Percentiles rank a stretch among this genome's conserved stretches.
phyloP scores from a whole-genome alignment of 139 green algal species.

The Trebouxia sp. region DNA sequence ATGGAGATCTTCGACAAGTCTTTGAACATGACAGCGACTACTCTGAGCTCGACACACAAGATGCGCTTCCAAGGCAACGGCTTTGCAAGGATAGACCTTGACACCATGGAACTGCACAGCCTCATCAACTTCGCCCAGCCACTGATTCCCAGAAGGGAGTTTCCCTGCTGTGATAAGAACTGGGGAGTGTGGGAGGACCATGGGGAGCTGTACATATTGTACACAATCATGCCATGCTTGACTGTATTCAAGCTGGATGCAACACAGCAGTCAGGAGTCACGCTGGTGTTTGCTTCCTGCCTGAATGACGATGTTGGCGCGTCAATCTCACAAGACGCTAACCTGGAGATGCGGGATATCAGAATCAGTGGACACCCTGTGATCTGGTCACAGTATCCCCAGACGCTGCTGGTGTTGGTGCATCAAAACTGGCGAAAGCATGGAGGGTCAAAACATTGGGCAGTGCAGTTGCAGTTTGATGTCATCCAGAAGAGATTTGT shows the following conservation, averaged over 20 bases:
- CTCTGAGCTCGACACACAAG: neutral
- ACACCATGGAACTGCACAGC: neutral
- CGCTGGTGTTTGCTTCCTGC: neutral
- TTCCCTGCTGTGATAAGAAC: constrained; percentile 21
- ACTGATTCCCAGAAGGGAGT: neutral
- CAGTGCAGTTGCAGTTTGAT: constrained; percentile 9
- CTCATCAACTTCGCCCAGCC: neutral
- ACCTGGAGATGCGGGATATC: constrained; percentile 8
- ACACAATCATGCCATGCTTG: neutral
- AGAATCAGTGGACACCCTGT: constrained; percentile 9
- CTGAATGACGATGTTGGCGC: neutral
- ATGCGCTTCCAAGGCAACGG: constrained; percentile 16
- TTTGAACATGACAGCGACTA: neutral
- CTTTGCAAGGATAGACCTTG: neutral
- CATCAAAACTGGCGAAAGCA: constrained; percentile 11
- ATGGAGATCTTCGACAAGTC: constrained; percentile 22
- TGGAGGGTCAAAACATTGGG: constrained; percentile 6
- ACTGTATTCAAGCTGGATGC: neutral
- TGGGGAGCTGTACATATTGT: constrained; percentile 1
- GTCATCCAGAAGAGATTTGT: neutral
- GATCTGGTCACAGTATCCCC: neutral
- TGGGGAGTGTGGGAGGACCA: neutral
- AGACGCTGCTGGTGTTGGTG: neutral
- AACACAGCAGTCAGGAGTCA: neutral
- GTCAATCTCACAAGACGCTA: neutral